phyloP scores from a whole-genome alignment of 2,329 filamentous ascomycete species.

The Coniella lustricola region DNA sequence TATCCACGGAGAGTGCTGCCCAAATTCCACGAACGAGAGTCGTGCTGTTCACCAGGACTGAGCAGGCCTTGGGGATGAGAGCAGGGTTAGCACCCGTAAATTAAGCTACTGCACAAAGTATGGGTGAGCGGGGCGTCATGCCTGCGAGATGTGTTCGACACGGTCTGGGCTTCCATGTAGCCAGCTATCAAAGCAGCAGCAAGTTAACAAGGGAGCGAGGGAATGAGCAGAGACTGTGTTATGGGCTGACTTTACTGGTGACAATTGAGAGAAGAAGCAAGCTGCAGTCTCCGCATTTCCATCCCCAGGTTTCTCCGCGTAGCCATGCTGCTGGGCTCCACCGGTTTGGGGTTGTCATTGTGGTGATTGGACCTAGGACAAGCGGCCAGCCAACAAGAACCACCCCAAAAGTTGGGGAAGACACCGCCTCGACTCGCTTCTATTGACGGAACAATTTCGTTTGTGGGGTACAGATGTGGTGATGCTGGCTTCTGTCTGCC shows the following conservation, averaged over 20 bases:
- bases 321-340: neutral
- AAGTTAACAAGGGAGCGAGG: too few relatives aligned
- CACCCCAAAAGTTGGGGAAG: neutral
- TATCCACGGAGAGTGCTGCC: neutral
- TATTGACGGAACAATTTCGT: slow-evolving; percentile 16
- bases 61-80: neutral
- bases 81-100: neutral
- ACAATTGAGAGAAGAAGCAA: too few relatives aligned
- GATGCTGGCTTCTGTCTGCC: too few relatives aligned
- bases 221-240: neutral
- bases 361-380: neutral
- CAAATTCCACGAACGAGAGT: slow-evolving; percentile 10
- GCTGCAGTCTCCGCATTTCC: neutral
- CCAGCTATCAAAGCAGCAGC: slow-evolving; percentile 1
- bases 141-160: slow-evolving; percentile 5
- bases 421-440: neutral
- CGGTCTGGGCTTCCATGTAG: neutral
- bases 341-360: neutral
- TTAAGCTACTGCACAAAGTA: too few relatives aligned
- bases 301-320: slow-evolving; percentile 5
- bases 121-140: neutral
- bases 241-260: neutral
- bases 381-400: neutral
- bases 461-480: neutral
- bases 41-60: neutral